These are phyloP conservation scores for Aegilops bicornis DNA, from an alignment of 176 grass and related monocot species.

Conservation along the genomic window DNA sequence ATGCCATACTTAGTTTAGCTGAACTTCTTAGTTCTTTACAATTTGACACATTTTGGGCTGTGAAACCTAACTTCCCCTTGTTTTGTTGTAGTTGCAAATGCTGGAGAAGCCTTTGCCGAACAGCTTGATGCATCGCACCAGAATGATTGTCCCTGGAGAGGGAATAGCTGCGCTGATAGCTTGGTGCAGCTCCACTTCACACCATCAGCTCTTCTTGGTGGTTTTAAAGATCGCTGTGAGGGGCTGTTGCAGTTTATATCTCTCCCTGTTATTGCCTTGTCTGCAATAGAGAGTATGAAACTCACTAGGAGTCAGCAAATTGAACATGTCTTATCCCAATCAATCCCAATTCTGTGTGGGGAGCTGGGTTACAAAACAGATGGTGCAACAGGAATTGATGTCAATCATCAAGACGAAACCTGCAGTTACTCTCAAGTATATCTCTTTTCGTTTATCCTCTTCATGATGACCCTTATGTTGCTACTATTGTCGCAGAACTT, in stretches of 20 bases:
- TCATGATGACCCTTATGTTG: conserved; percentile 19
- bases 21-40: conserved; percentile 11
- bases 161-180: conserved; percentile 85
- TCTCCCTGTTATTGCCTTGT: conserved; percentile 74
- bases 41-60: conserved; percentile 2
- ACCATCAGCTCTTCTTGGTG: conserved; percentile 72
- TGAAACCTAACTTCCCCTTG: conserved; percentile 32
- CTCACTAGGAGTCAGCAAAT: conserved; percentile 69
- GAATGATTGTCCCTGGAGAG: conserved; percentile 82
- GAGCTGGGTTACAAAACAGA: conserved; percentile 63
- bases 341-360: conserved; percentile 65
- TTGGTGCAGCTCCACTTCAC: conserved; percentile 87
- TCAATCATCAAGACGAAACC: conserved; percentile 53
- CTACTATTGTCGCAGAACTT: conserved; percentile 23
- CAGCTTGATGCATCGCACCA: conserved; percentile 71
- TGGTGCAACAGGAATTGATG: conserved; percentile 53
- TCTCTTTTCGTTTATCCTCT: conserved; percentile 32
- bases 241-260: conserved; percentile 76
- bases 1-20: conserved; percentile 15
- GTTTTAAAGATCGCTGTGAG: conserved; percentile 95
- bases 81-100: conserved; percentile 60
- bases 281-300: conserved; percentile 79
- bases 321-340: conserved; percentile 63
- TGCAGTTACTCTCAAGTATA: conserved; percentile 80
- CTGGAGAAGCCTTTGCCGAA: conserved; percentile 67